Evolutionary conservation across 192 early-diverging fungal genomes (phyloP).

Genomic region (Entomortierella parvispora): DNA sequence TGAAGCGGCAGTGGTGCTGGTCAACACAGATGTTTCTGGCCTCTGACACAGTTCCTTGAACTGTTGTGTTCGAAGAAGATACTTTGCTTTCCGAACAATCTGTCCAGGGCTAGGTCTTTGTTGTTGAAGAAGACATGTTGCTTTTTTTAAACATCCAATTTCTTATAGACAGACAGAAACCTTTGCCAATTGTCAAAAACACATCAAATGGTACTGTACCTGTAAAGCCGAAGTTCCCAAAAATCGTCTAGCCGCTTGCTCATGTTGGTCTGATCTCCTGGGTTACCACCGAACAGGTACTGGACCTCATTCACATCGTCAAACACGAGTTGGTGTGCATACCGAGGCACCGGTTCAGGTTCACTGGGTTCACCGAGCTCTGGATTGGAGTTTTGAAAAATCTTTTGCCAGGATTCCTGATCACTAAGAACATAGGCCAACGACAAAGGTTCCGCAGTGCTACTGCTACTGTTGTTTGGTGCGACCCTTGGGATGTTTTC

Average conservation of each 20-base stretch:
- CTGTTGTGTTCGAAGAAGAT: conserved; percentile 80
- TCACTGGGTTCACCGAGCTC: conserved; percentile 25
- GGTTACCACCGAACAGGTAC: conserved; percentile 96
- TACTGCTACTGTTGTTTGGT: no score
- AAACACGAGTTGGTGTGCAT: conserved; percentile 94
- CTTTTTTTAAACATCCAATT: neutral
- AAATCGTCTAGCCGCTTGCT: conserved; percentile 83
- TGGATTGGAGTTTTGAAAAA: conserved; percentile 43
- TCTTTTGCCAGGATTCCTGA: conserved; percentile 52
- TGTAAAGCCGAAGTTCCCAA: conserved; percentile 77
- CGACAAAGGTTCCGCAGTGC: conserved; percentile 25
- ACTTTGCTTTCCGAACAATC: conserved; percentile 77
- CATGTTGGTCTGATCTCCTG: conserved; percentile 70
- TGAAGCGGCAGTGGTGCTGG: conserved; percentile 13
- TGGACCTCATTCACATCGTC: conserved; percentile 75
- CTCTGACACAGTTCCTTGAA: conserved; percentile 82
- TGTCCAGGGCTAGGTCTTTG: conserved; percentile 67
- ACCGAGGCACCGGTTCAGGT: conserved; percentile 83
- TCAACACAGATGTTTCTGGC: conserved; percentile 33
- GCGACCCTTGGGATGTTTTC: no score
- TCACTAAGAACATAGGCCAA: conserved; percentile 48
- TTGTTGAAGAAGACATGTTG: neutral
- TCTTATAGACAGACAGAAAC: no score
- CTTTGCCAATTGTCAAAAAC: no score
- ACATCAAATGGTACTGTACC: conserved; percentile 50